Evolutionary conservation across 1,284 basidiomycete genomes (phyloP), one percentile per base, ranked within the genome.

Genomic region (Naganishia cerealis): DNA sequence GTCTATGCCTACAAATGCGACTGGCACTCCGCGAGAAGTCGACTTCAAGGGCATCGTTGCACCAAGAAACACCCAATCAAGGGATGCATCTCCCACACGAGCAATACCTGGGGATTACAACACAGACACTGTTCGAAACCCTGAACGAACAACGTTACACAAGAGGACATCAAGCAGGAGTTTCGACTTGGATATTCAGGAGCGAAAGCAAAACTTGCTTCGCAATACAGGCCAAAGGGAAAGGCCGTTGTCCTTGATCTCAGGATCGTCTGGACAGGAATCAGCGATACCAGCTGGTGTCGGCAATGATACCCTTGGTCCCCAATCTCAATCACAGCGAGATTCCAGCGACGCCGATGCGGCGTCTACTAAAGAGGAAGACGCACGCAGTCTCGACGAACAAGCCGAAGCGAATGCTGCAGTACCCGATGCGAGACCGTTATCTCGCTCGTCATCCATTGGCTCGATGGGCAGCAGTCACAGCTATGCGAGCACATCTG

Each of bases 151-250:
- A 29, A 50, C 61, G 13, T 21, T 63, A 16, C 61, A 63, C 50
- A 63, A 54, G 42, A 39, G 61, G 24, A 63, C 61, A 24, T 63
- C 61, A 38, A 63, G 61, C 40, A 40, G 52, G 48, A 63, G 61
- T 29, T 36, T 63, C 12, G 61, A 63, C 42, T 39, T 24, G n/a
- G 61, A 39, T 7, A 33, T 54, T 24, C 61, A 53, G n/a, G 61
- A 42, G 50, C 38, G 39, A 39, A 63, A 63, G 61, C 61, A 63
- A 52, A 53, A 21, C 21, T 12, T 38, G 26, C 5, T 40, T 40
- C 24, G 16, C 29, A 33, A n/a, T 42, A 4, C 36, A 21, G 36
- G 29, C 38, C 61, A 26, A 39, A 40, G 21, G 24, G 40, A 33
- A 13, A 56, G 63, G 33, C 55, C 63, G 7, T 8, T 36, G 9